Percentiles rank a stretch among this genome's conserved stretches.
phyloP scores from a whole-genome alignment of 257 asterid genomes.

The Solanum peruvianum region DNA sequence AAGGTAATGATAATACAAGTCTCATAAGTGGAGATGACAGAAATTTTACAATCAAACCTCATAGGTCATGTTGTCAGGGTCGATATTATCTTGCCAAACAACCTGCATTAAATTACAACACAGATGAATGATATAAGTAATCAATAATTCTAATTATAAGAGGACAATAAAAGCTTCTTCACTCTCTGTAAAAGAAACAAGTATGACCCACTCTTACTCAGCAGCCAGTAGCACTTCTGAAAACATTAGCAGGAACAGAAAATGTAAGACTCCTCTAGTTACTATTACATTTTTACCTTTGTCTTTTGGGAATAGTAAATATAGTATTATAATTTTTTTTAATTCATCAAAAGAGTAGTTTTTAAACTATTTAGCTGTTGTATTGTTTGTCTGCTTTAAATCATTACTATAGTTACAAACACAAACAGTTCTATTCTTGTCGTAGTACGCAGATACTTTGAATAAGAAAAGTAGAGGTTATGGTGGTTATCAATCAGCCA shows the following conservation, averaged over 20 bases:
- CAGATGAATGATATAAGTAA: not conserved
- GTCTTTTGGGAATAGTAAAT: not conserved
- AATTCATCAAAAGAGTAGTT: not conserved
- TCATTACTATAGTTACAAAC: not conserved
- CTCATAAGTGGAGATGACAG: not conserved
- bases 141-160: not conserved
- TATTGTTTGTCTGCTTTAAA: not conserved
- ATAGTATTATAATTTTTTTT: not conserved
- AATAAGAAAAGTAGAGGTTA: not conserved
- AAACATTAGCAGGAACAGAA: not conserved
- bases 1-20: not conserved
- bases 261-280: not conserved
- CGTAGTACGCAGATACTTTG: not conserved
- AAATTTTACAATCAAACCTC: conserved; percentile 31
- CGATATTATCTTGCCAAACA: conserved; percentile 59
- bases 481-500: conserved; percentile 5
- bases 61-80: conserved; percentile 74
- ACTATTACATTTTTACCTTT: not conserved
- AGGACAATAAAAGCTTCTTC: not conserved
- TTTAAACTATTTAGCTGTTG: not conserved
- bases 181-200: not conserved
- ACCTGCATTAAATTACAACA: conserved; percentile 24
- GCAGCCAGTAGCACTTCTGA: not conserved
- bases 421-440: not conserved
- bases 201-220: not conserved